Base-by-base conservation (phyloP, 768 basidiomycete species). In the Clathrus columnatus region DNA sequence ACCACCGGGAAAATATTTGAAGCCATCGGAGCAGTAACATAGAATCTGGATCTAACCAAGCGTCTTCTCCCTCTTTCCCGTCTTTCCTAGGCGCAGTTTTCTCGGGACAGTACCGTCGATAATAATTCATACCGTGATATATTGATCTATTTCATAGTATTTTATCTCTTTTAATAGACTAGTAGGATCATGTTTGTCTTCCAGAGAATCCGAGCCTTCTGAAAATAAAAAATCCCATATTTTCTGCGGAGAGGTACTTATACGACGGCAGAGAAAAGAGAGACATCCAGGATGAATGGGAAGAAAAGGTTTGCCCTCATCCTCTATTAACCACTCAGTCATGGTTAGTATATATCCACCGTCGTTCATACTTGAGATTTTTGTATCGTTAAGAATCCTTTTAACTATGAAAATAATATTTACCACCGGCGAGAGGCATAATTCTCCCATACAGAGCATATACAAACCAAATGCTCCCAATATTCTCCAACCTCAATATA, bases 381-480 rank as follows among this genome's bases (percentile, higher is more conserved):
- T 11, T 11, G n/a, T n/a, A n/a, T 36, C 36, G n/a, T 11, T 8
- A 2, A 36, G 7, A 4, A 8, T n/a, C n/a, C n/a, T n/a, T n/a
- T n/a, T n/a, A n/a, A n/a, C n/a, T 4, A 36, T 7, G 16, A 1
- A 17, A 7, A 7, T 1, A 41, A 10, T 21, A 48, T 18, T 7
- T 45, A 60, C 59, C 57, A 57, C 11, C 20, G 50, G 18, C 56
- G 59, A 53, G 60, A 61, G 7, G 59, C 53, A 48, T 46, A 59
- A 36, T 43, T 48, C 4, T 58, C 28, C 59, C 59, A 60, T 8
- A 24, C 43, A 18, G 47, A 43, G 30, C 49, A 46, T n/a, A 61
- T 57, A 30, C 52, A 59, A 10, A 61, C 49, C 51, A 51, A 61
- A 29, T 61, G 57, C 8, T 28, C n/a, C 57, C 57, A 61, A 44